These are phyloP conservation scores for Leccinum aurantiacum DNA, from an alignment of 768 basidiomycete species.

Conservation along the genomic window DNA sequence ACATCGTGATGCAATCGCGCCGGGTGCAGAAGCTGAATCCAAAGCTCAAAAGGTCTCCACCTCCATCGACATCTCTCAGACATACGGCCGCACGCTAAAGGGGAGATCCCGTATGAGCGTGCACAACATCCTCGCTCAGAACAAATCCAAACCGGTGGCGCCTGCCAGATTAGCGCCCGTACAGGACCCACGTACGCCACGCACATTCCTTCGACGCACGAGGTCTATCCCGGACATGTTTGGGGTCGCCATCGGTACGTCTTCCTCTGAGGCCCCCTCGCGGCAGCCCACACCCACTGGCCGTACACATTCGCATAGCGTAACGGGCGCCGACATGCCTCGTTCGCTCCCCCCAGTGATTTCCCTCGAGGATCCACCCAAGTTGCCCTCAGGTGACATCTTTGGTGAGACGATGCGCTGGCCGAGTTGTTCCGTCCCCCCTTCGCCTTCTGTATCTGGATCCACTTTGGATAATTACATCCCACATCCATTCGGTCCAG, in stretches of 20 bases:
- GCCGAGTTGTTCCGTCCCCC: constrained; percentile 36
- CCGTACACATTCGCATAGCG: constrained; percentile 75
- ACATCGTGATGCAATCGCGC: constrained; percentile 60
- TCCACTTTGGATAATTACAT: constrained; percentile 33
- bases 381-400: constrained; percentile 44
- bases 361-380: constrained; percentile 28
- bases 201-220: constrained; percentile 65
- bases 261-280: constrained; percentile 34
- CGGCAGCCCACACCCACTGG: constrained; percentile 40
- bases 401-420: constrained; percentile 71
- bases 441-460: constrained; percentile 35
- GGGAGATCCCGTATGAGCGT: constrained; percentile 70
- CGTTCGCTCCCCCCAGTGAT: constrained; percentile 34
- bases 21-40: constrained; percentile 54
- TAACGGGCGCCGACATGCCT: constrained; percentile 67
- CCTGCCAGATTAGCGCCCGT: constrained; percentile 26
- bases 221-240: constrained; percentile 68
- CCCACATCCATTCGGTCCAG: constrained; percentile 60
- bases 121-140: constrained; percentile 51
- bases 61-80: constrained; percentile 34
- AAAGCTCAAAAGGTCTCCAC: constrained; percentile 35
- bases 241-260: constrained; percentile 22
- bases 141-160: constrained; percentile 46
- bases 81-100: constrained; percentile 40
- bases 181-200: constrained; percentile 35